Evolutionary conservation across 129 eudicot genomes (phyloP).

Genomic region (Flaveria linearis): DNA sequence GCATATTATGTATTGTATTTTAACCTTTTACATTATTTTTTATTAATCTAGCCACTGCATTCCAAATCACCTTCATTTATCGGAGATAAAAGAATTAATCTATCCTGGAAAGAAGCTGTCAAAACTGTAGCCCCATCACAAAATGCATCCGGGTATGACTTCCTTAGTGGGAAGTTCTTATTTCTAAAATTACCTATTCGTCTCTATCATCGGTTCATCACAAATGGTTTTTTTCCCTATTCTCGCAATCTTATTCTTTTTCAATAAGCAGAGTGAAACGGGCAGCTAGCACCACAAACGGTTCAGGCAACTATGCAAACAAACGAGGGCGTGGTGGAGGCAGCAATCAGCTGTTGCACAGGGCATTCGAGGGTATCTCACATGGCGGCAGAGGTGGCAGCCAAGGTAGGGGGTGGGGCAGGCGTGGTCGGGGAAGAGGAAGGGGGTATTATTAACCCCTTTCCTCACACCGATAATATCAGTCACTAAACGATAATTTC

Average conservation of each 20-base stretch:
- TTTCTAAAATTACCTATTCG: not conserved
- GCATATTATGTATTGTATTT: not conserved
- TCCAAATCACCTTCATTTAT: slow-evolving; percentile 81
- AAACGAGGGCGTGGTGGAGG: slow-evolving; percentile 63
- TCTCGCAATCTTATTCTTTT: not conserved
- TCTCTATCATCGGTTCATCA: not conserved
- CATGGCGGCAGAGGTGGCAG: slow-evolving; percentile 61
- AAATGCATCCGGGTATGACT: slow-evolving; percentile 56
- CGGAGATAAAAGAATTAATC: slow-evolving; percentile 76
- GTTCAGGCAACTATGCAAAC: slow-evolving; percentile 45
- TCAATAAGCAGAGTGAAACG: slow-evolving; percentile 60
- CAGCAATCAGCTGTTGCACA: slow-evolving; percentile 58
- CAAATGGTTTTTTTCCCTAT: not conserved
- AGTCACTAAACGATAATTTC: not conserved
- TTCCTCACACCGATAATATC: not conserved
- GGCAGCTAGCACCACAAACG: slow-evolving; percentile 49
- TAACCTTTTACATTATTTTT: not conserved
- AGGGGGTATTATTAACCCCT: slow-evolving; percentile 49
- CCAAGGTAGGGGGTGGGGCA: slow-evolving; percentile 68
- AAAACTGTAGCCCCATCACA: slow-evolving; percentile 46
- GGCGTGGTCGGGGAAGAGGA: slow-evolving; percentile 69
- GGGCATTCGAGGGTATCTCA: slow-evolving; percentile 59
- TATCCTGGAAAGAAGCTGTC: slow-evolving; percentile 86
- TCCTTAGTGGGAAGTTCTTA: not conserved
- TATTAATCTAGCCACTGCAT: slow-evolving; percentile 60